Conservation (phyloP, 768 basidiomycete genomes). For the Boletus fagicola region DNA sequence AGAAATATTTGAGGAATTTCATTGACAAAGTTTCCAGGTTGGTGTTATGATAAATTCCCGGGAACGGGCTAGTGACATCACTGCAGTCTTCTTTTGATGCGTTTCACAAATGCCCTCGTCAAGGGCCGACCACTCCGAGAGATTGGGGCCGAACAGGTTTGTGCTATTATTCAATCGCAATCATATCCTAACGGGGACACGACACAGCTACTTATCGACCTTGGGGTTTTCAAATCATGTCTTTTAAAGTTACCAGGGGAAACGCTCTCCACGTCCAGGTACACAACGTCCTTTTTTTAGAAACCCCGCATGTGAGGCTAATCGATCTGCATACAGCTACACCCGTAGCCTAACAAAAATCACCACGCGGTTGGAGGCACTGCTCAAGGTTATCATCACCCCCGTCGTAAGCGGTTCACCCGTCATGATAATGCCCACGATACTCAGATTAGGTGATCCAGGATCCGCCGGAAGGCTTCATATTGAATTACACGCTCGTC, state of each 20-base stretch:
- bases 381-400: conserved; percentile 93
- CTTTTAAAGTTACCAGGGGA: conserved; percentile 84
- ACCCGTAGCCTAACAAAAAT: conserved; percentile 78
- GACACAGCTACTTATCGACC: conserved; percentile 78
- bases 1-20: conserved; percentile 91
- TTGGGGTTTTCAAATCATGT: conserved; percentile 82
- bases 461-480: conserved; percentile 93
- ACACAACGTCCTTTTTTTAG: conserved; percentile 13
- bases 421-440: neutral
- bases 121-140: conserved; percentile 88
- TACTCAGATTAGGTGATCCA: conserved; percentile 29
- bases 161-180: conserved; percentile 1
- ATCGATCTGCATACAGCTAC: conserved; percentile 52
- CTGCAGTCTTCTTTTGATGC: conserved; percentile 73
- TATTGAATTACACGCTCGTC: conserved; percentile 91
- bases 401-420: conserved; percentile 63
- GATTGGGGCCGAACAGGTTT: conserved; percentile 92
- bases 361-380: conserved; percentile 79
- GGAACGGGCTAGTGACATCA: neutral
- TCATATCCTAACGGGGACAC: conserved; percentile 8
- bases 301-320: conserved; percentile 2
- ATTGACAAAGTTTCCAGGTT: conserved; percentile 93
- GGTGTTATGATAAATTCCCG: conserved; percentile 14
- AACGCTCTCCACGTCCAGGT: conserved; percentile 54
- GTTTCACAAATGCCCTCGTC: conserved; percentile 88